phyloP scores from a whole-genome alignment of 805 yeast species.

The Ogataea siamensis region DNA sequence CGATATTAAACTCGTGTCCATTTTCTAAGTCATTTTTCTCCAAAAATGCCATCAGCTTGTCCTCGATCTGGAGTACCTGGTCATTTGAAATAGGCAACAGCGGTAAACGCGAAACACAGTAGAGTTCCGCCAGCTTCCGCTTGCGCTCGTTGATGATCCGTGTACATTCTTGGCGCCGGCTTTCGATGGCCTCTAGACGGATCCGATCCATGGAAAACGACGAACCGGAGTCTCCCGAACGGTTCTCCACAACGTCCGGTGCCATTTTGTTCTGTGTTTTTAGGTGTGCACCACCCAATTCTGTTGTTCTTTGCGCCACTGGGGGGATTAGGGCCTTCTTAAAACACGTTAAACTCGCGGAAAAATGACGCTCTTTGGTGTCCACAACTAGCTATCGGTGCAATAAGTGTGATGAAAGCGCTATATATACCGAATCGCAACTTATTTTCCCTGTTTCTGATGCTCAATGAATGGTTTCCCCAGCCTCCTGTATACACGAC shows the following conservation, averaged over 20 bases:
- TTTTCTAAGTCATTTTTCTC: slow-evolving; percentile 52
- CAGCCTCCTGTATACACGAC: slow-evolving; percentile 16
- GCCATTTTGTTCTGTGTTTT: slow-evolving; percentile 8
- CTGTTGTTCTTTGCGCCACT: slow-evolving; percentile 13
- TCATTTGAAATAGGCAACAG: slow-evolving; percentile 42
- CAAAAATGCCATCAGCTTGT: slow-evolving; percentile 43
- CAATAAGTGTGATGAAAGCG: slow-evolving; percentile 1
- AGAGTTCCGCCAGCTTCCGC: slow-evolving; percentile 59
- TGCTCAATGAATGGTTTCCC: slow-evolving; percentile 8
- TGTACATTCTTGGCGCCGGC: slow-evolving; percentile 41
- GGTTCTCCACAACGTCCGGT: slow-evolving; percentile 10
- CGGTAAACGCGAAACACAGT: slow-evolving; percentile 55
- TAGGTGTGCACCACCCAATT: slow-evolving; percentile 14
- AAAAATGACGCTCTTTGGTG: slow-evolving; percentile 1
- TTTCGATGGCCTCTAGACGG: slow-evolving; percentile 45
- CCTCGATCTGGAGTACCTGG: slow-evolving; percentile 38
- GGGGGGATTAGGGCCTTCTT: slow-evolving; percentile 2
- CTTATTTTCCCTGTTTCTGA: slow-evolving; percentile 2
- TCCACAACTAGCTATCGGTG: background rate
- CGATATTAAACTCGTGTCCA: slow-evolving; percentile 39
- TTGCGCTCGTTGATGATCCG: slow-evolving; percentile 51
- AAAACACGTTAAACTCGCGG: slow-evolving; percentile 4
- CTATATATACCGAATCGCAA: slow-evolving; percentile 1
- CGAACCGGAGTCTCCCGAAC: background rate
- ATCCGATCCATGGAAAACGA: slow-evolving; percentile 37